Evolutionary conservation across 2,329 filamentous ascomycete genomes (phyloP).

Genomic region (Apiospora kogelbergensis): DNA sequence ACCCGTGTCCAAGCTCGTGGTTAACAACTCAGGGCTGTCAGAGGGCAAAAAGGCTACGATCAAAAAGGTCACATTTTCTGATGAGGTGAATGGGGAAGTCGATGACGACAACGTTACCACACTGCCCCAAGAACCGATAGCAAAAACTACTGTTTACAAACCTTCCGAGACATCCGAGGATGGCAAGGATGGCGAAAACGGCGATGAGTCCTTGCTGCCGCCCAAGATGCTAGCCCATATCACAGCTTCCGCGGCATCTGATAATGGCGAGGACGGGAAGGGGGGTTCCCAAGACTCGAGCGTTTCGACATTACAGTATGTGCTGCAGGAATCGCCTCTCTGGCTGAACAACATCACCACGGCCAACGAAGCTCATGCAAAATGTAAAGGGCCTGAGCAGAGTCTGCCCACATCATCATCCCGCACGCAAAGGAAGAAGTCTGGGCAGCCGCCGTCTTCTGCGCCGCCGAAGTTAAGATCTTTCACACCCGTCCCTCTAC

Average conservation of each 20-base stretch:
- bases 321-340: slow-evolving; percentile 21
- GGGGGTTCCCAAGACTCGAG: slow-evolving; percentile 14
- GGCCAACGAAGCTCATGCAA: background rate
- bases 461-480: background rate
- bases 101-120: background rate
- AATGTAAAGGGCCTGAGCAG: background rate
- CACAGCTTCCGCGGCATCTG: slow-evolving; percentile 13
- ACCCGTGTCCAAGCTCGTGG: background rate
- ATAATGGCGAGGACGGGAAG: background rate
- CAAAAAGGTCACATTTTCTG: background rate
- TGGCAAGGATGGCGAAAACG: background rate
- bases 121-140: slow-evolving; percentile 15
- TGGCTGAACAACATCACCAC: slow-evolving; percentile 22
- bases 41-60: background rate
- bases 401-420: background rate
- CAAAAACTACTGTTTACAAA: slow-evolving; percentile 20
- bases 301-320: slow-evolving; percentile 20
- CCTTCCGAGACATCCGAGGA: slow-evolving; percentile 7
- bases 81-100: background rate
- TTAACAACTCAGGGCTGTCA: background rate
- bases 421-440: background rate
- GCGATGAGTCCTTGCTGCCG: background rate
- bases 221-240: slow-evolving; percentile 21
- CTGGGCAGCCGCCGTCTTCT: background rate
- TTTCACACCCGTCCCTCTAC: background rate